A percentile compares a stretch with the other conserved stretches of the same genome.
phyloP scores from a whole-genome alignment of 1,139 yeast genomes.

The Nakaseomyces sp. region DNA sequence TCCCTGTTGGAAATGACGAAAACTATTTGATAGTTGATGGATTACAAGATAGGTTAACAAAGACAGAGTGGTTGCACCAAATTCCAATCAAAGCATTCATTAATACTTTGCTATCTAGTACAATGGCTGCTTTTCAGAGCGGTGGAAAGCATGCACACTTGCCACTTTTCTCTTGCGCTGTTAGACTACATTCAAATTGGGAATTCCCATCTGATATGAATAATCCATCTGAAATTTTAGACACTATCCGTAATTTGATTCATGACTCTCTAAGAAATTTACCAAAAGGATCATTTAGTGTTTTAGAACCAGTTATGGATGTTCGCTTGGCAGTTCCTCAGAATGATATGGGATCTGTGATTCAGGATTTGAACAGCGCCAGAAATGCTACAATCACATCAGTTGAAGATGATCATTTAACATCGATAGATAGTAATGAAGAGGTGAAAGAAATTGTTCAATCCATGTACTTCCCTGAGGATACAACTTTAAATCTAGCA shows the following conservation, averaged over 20 bases:
- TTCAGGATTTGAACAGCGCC: conserved; percentile 67
- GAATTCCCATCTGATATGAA: conserved; percentile 23
- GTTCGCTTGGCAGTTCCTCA: conserved; percentile 62
- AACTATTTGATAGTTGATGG: conserved; percentile 30
- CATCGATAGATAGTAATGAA: conserved; percentile 27
- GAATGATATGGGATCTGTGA: conserved; percentile 70
- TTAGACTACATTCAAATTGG: conserved; percentile 25
- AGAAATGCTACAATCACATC: conserved; percentile 61
- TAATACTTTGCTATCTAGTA: conserved; percentile 49
- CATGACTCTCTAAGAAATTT: conserved; percentile 10
- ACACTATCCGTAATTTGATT: conserved; percentile 18
- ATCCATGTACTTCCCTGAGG: conserved; percentile 49
- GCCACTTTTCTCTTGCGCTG: conserved; percentile 27
- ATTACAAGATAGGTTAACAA: neutral
- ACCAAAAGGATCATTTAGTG: conserved; percentile 33
- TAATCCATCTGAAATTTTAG: conserved; percentile 20
- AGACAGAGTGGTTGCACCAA: conserved; percentile 42
- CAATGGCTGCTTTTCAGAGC: conserved; percentile 62
- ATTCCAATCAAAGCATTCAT: conserved; percentile 41
- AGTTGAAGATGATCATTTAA: conserved; percentile 46
- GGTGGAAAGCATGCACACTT: conserved; percentile 56
- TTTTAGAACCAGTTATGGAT: conserved; percentile 84
- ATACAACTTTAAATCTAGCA: conserved; percentile 34
- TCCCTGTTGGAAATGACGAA: conserved; percentile 34
- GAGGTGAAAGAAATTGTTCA: conserved; percentile 48